Evolutionary conservation across 805 yeast genomes (phyloP).

Genomic region (Priceomyces medius): DNA sequence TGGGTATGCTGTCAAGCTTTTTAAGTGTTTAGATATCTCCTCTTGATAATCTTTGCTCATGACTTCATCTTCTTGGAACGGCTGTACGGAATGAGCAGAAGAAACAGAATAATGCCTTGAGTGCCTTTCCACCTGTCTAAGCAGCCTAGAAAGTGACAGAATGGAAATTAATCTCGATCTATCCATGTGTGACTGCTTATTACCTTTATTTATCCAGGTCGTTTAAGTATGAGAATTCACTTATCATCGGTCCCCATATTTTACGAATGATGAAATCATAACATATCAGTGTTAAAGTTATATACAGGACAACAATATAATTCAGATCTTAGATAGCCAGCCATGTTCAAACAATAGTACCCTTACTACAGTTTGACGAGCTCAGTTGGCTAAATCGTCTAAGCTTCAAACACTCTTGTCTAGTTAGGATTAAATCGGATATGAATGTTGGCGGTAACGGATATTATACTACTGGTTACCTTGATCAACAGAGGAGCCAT

Average conservation of each 20-base stretch:
- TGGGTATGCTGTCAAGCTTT: slow-evolving; percentile 42
- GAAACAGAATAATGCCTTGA: neutral
- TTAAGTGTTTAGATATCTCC: slow-evolving; percentile 20
- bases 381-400: neutral
- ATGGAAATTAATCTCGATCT: no score
- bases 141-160: no score
- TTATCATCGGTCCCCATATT: no score
- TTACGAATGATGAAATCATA: no score
- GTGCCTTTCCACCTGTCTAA: no score
- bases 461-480: slow-evolving; percentile 38
- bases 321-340: neutral
- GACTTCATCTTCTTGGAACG: neutral
- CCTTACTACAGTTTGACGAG: neutral
- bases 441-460: slow-evolving; percentile 45
- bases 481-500: slow-evolving; percentile 19
- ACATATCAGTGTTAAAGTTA: no score
- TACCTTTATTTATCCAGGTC: no score
- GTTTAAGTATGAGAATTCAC: no score
- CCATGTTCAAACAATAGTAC: neutral
- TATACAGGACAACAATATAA: neutral
- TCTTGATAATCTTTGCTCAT: slow-evolving; percentile 3
- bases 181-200: no score
- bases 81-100: neutral
- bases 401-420: slow-evolving; percentile 19
- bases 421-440: neutral